These are phyloP conservation scores for Chenopodium quinoa DNA, from an alignment of 148 eudicot genomes.

Conservation along the genomic window DNA sequence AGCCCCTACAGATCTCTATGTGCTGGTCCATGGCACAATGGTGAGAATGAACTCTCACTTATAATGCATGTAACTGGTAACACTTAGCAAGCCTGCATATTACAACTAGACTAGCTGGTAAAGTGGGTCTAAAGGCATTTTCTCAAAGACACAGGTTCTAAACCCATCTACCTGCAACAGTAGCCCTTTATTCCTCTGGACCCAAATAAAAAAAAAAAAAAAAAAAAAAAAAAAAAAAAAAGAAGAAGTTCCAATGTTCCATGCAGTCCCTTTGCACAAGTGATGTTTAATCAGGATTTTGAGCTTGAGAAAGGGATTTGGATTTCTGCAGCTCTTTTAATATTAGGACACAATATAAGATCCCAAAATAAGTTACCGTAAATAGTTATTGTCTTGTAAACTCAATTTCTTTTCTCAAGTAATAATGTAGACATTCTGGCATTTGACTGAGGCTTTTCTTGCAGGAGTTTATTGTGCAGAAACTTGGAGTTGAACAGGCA, in stretches of 20 bases:
- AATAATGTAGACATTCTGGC: background rate
- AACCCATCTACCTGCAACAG: background rate
- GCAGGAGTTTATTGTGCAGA: slow-evolving; percentile 59
- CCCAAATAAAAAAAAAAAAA: background rate
- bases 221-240: background rate
- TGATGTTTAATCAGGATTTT: background rate
- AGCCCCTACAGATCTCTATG: slow-evolving; percentile 81
- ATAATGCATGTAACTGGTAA: background rate
- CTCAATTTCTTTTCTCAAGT: background rate
- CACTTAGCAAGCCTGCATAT: background rate
- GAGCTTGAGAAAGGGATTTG: background rate
- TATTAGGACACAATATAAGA: background rate
- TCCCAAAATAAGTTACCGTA: background rate
- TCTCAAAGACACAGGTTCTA: too few species aligned
- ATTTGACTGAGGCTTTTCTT: slow-evolving; percentile 27
- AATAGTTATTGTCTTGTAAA: background rate
- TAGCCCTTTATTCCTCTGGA: background rate
- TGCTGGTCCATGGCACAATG: slow-evolving; percentile 69
- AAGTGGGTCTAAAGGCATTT: background rate
- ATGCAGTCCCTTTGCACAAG: background rate
- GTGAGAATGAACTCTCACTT: slow-evolving; percentile 35
- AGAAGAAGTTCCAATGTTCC: background rate
- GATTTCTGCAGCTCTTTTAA: background rate
- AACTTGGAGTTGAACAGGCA: slow-evolving; percentile 60
- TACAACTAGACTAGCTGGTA: background rate